These are phyloP conservation scores for Talaromyces liani DNA, from an alignment of 495 filamentous ascomycete genomes.

Conservation along the genomic window DNA sequence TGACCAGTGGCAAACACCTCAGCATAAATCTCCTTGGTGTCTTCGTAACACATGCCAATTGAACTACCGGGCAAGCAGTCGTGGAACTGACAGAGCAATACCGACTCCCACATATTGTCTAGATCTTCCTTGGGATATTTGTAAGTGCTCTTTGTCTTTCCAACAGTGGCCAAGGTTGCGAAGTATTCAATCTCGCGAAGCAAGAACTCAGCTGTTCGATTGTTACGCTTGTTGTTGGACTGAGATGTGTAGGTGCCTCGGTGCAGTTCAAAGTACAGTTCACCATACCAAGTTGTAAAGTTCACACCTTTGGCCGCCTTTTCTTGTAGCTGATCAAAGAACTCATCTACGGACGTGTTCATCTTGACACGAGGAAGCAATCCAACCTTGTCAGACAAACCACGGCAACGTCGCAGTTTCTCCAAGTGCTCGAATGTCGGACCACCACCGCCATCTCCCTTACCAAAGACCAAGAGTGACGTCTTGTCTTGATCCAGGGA, in stretches of 20 bases:
- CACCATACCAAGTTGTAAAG: conserved; percentile 96
- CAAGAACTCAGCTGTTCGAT: conserved; percentile 75
- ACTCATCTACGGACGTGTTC: conserved; percentile 92
- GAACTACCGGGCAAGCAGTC: conserved; percentile 92
- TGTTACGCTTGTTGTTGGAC: conserved; percentile 93
- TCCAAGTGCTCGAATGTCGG: conserved; percentile 92
- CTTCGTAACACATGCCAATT: conserved; percentile 96
- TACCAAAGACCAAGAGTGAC: conserved; percentile 86
- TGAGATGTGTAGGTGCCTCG: conserved; percentile 96
- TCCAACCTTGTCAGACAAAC: conserved; percentile 81
- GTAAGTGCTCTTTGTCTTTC: conserved; percentile 48
- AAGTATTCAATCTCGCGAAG: conserved; percentile 82
- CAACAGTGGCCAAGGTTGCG: conserved; percentile 77
- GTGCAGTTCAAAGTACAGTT: conserved; percentile 96
- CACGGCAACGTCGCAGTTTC: conserved; percentile 90
- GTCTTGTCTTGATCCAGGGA: conserved; percentile 85
- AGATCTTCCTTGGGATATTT: conserved; percentile 87
- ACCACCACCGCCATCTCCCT: conserved; percentile 92
- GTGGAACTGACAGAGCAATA: conserved; percentile 89
- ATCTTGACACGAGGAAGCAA: conserved; percentile 79
- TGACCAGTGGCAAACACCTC: conserved; percentile 72
- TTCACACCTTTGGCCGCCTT: conserved; percentile 61
- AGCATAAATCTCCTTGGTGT: conserved; percentile 80
- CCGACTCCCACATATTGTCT: conserved; percentile 87
- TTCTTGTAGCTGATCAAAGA: conserved; percentile 77